These are phyloP conservation scores for Sporothrix protearum DNA, from an alignment of 2,329 filamentous ascomycete genomes.

Conservation along the genomic window DNA sequence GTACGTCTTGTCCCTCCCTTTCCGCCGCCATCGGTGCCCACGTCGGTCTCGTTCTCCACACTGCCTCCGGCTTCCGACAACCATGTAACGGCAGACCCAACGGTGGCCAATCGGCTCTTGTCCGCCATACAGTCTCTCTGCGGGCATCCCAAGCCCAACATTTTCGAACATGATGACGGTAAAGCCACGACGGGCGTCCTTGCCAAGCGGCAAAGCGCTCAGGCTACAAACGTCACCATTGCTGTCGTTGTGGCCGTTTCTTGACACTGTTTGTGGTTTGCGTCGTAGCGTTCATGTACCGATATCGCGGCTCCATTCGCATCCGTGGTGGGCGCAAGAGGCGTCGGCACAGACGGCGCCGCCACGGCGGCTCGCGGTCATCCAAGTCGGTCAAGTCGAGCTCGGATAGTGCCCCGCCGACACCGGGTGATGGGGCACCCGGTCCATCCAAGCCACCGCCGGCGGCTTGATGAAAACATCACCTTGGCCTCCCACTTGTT, in stretches of 20 bases:
- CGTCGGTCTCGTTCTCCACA: background rate
- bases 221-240: slow-evolving; percentile 27
- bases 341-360: slow-evolving; percentile 6
- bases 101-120: background rate
- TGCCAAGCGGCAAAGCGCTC: background rate
- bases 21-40: background rate
- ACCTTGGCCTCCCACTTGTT: too few species aligned
- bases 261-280: slow-evolving; percentile 17
- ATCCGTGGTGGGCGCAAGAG: background rate
- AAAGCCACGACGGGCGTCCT: background rate
- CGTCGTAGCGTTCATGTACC: slow-evolving; percentile 18
- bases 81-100: background rate
- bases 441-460: slow-evolving; percentile 10
- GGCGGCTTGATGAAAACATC: background rate
- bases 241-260: slow-evolving; percentile 24
- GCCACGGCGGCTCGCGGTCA: slow-evolving; percentile 16
- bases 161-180: background rate
- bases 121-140: background rate
- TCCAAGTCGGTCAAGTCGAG: slow-evolving; percentile 21
- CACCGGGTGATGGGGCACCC: slow-evolving; percentile 10
- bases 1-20: background rate
- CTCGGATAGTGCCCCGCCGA: slow-evolving; percentile 19
- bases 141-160: background rate
- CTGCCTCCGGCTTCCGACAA: background rate
- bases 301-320: slow-evolving; percentile 23